Percentiles rank a stretch among this genome's conserved stretches.
Conservation (phyloP, 768 basidiomycete genomes). For the Thelephora ganbajun region DNA sequence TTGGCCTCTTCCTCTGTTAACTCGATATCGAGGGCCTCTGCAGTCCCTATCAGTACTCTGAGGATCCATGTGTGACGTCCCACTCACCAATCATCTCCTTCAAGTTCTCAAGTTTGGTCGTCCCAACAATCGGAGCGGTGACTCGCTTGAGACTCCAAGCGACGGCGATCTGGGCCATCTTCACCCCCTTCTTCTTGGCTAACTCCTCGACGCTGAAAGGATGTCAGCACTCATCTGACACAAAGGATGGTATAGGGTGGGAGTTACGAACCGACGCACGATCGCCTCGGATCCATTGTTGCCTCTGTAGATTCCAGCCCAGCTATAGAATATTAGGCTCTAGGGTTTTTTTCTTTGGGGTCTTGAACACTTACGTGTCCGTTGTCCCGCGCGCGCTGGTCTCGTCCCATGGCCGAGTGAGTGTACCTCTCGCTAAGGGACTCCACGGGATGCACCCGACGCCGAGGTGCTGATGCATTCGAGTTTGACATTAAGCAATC, state of each 20-base stretch:
- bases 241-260: too few relatives aligned
- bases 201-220: slow-evolving; percentile 23
- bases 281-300: too few relatives aligned
- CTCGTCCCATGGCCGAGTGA: slow-evolving; percentile 14
- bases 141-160: slow-evolving; percentile 29
- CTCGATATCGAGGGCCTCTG: slow-evolving; percentile 38
- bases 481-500: slow-evolving; percentile 16
- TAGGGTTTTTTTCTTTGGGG: too few relatives aligned
- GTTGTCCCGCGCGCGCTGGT: slow-evolving; percentile 10
- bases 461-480: too few relatives aligned
- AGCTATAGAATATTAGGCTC: too few relatives aligned
- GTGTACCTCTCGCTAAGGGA: slow-evolving; percentile 18
- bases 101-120: slow-evolving; percentile 20
- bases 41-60: slow-evolving; percentile 19
- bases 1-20: slow-evolving; percentile 49
- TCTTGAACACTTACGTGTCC: slow-evolving; percentile 13
- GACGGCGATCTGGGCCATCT: slow-evolving; percentile 28
- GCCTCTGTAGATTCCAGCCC: too few relatives aligned
- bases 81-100: slow-evolving; percentile 20
- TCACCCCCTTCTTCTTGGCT: slow-evolving; percentile 25
- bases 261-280: too few relatives aligned
- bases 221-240: too few relatives aligned
- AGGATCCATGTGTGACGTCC: too few relatives aligned
- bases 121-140: too few relatives aligned
- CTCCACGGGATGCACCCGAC: too few relatives aligned